Percentiles rank a stretch among this genome's conserved stretches.
Evolutionary conservation across 2,329 filamentous ascomycete species (phyloP).

Genomic region (Calonectria multiphialidica): DNA sequence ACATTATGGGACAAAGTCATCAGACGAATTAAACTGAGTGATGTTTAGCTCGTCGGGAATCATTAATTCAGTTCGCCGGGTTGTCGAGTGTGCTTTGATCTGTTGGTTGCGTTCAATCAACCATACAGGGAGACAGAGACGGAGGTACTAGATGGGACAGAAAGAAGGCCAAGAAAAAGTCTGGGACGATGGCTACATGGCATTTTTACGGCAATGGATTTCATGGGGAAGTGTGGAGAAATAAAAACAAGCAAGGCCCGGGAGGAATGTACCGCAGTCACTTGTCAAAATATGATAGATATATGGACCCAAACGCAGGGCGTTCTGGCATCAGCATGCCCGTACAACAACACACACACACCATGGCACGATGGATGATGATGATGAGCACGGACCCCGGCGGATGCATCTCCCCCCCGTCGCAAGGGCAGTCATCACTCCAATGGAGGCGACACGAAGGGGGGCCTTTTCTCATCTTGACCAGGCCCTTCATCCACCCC

Average conservation of each 20-base stretch:
- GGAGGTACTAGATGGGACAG: neutral
- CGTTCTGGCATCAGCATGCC: neutral
- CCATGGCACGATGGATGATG: too few relatives aligned
- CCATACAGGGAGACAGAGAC: neutral
- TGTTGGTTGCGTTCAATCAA: too few relatives aligned
- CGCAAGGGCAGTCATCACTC: too few relatives aligned
- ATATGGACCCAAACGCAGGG: neutral
- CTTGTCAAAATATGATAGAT: neutral
- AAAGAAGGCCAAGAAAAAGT: neutral
- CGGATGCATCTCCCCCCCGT: too few relatives aligned
- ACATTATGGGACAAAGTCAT: neutral
- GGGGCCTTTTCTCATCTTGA: too few relatives aligned
- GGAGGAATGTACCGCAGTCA: neutral
- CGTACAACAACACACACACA: too few relatives aligned
- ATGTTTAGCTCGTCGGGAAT: neutral
- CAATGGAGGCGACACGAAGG: too few relatives aligned
- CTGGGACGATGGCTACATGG: neutral
- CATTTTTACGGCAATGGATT: neutral
- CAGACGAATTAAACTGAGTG: neutral
- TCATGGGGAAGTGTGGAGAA: neutral
- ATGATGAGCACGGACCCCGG: too few relatives aligned
- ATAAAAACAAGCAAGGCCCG: neutral
- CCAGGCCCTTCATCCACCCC: too few relatives aligned
- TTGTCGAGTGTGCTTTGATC: neutral
- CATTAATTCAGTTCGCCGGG: neutral